These are phyloP conservation scores for Calycina herbarum DNA, from an alignment of 2,329 filamentous ascomycete species.

Conservation along the genomic window DNA sequence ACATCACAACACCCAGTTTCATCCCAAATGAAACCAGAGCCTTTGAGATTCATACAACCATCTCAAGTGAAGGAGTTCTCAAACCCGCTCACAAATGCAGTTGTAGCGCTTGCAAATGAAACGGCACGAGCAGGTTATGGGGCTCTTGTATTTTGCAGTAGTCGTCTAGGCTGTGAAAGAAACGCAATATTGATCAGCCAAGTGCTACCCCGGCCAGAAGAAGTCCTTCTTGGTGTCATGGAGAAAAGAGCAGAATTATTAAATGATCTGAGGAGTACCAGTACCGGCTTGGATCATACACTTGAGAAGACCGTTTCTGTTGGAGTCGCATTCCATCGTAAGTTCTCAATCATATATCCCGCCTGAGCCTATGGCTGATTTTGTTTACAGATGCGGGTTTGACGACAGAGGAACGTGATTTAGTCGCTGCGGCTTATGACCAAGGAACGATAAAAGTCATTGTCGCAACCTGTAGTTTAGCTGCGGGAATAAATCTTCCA, in stretches of 20 bases:
- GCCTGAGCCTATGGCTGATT: background rate
- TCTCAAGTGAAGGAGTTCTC: slow-evolving; percentile 62
- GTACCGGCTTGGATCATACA: slow-evolving; percentile 63
- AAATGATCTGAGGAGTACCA: slow-evolving; percentile 64
- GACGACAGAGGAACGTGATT: slow-evolving; percentile 72
- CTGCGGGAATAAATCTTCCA: slow-evolving; percentile 78
- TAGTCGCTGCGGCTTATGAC: slow-evolving; percentile 72
- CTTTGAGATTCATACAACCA: slow-evolving; percentile 50
- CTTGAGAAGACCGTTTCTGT: slow-evolving; percentile 63
- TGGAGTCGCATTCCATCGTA: slow-evolving; percentile 75
- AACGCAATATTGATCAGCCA: slow-evolving; percentile 68
- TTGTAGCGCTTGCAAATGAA: slow-evolving; percentile 68
- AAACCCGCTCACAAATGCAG: slow-evolving; percentile 67
- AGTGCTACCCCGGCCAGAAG: slow-evolving; percentile 54
- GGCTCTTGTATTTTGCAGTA: slow-evolving; percentile 72
- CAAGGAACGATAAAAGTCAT: slow-evolving; percentile 66
- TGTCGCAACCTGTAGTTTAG: slow-evolving; percentile 75
- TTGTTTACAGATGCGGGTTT: slow-evolving; percentile 55
- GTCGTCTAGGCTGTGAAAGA: slow-evolving; percentile 65
- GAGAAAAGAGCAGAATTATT: slow-evolving; percentile 64
- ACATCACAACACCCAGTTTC: slow-evolving; percentile 38
- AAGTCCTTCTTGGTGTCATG: slow-evolving; percentile 47
- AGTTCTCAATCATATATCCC: slow-evolving; percentile 29
- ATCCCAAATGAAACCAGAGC: slow-evolving; percentile 41
- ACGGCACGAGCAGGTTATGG: slow-evolving; percentile 69